Evolutionary conservation across 169 alveolate species (phyloP).

Genomic region (Plasmodium fragile): DNA sequence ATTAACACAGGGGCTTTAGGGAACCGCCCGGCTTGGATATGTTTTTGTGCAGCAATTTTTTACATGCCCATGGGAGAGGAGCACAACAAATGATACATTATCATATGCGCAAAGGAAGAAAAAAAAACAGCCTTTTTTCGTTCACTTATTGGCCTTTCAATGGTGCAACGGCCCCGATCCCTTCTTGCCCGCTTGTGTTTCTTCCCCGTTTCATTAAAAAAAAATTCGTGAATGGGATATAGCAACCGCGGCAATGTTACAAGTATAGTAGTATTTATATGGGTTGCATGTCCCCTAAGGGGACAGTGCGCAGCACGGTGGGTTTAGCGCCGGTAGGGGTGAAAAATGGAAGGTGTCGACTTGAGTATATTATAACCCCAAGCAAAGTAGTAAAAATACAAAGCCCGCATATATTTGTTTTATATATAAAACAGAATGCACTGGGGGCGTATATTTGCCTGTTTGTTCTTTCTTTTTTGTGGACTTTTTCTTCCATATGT

Average conservation of each 20-base stretch:
- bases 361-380: background rate
- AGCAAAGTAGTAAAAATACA: background rate
- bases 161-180: background rate
- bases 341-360: background rate
- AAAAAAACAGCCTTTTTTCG: background rate
- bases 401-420: background rate
- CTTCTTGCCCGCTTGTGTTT: too few species aligned
- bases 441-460: background rate
- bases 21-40: background rate
- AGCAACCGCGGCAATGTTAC: background rate
- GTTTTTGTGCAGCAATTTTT: background rate
- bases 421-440: background rate
- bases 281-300: background rate
- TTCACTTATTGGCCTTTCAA: background rate
- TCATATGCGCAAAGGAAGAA: background rate
- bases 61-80: background rate
- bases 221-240: background rate
- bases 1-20: background rate
- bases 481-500: background rate
- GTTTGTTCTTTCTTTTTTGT: background rate
- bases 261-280: background rate
- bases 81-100: background rate
- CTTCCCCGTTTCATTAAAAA: background rate
- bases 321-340: background rate
- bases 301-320: background rate